phyloP scores from a whole-genome alignment of 371 early-diverging fungal genomes.

The Mortierella sp. region DNA sequence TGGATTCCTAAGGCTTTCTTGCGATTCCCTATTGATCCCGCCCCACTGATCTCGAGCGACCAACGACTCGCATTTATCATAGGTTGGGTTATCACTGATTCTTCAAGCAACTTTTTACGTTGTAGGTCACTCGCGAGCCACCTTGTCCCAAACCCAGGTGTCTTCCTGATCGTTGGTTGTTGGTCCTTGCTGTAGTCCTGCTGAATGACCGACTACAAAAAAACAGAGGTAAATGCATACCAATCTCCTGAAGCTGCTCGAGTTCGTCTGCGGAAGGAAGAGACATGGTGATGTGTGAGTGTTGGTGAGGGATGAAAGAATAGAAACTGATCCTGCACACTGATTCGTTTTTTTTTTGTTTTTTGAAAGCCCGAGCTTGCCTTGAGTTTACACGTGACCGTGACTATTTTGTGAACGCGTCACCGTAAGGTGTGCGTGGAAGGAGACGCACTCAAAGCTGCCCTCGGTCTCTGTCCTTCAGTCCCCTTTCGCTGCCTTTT shows the following conservation, averaged over 20 bases:
- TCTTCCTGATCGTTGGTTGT: not conserved
- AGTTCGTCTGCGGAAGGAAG: conserved; percentile 86
- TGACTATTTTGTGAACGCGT: conserved; percentile 11
- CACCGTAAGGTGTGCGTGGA: conserved; percentile 2
- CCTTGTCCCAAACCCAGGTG: not conserved
- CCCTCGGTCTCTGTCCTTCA: not conserved
- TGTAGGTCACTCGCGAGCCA: not conserved
- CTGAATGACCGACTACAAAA: not conserved
- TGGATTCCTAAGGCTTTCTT: not conserved
- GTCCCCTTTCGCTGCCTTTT: not conserved
- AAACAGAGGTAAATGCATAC: conserved; percentile 47
- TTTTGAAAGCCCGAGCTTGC: not conserved
- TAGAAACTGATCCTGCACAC: not conserved
- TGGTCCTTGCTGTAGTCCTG: not conserved
- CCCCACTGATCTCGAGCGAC: not conserved
- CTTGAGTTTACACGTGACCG: not conserved
- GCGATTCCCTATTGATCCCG: not conserved
- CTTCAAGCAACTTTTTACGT: too few species aligned
- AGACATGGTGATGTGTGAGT: conserved; percentile 61
- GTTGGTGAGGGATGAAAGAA: not conserved
- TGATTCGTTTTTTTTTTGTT: conserved; percentile 2
- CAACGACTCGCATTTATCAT: not conserved
- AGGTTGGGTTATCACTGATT: not conserved
- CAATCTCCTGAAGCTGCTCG: conserved; percentile 85
- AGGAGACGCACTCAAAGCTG: not conserved